Base-by-base conservation (phyloP, 2,329 filamentous ascomycete genomes). In the Diatrype stigma region DNA sequence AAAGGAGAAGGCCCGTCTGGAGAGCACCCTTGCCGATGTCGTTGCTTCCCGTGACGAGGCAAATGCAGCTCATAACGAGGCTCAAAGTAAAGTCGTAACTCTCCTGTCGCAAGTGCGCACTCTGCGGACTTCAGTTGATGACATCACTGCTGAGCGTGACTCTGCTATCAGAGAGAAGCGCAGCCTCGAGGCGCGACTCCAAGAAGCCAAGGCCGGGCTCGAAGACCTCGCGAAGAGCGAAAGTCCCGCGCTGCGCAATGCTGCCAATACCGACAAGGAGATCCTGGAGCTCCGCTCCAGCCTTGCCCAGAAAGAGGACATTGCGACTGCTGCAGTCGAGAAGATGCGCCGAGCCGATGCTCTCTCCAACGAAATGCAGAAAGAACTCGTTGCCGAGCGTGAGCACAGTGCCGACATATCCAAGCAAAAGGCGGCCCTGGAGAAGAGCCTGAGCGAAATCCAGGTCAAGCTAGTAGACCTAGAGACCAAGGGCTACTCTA, bases 311-410 rank as follows among this genome's bases (percentile, higher is more conserved):
- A 90, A 96, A 64, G 90, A 97, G 70, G 93, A 99, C 66, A 86
- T 97, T 52, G 89, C 91, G 11, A 83, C 87, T 1, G 93, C 94
- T 3, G 93, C 93, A 0, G 87, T 97, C 38, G 93, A 94, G 63
- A 97, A 97, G 77, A 99, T 99, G 94, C 84, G 93, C 50, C 86
- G 93, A 22, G 90, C 94, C 2, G 93, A 99, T 65, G 89, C 90
- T 4, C 75, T 97, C 30, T 86, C 86, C 1, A 83, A 86, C 8
- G 94, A 99, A 70, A 86, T 96, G 56, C 93, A 97, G 65, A 96
- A 94, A 68, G 94, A 99, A 63, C 90, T 96, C 55, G 84, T 86
- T 17, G 82, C 82, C 7, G 93, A 96, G 73, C 84, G 93, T 10
- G 94, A 97, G 65, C 81, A 81, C 32, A 91, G 86, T 61, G 84